Percentiles rank a stretch among this genome's conserved stretches.
Evolutionary conservation across 371 early-diverging fungal species (phyloP).

Genomic region (Parasitella parasitica): DNA sequence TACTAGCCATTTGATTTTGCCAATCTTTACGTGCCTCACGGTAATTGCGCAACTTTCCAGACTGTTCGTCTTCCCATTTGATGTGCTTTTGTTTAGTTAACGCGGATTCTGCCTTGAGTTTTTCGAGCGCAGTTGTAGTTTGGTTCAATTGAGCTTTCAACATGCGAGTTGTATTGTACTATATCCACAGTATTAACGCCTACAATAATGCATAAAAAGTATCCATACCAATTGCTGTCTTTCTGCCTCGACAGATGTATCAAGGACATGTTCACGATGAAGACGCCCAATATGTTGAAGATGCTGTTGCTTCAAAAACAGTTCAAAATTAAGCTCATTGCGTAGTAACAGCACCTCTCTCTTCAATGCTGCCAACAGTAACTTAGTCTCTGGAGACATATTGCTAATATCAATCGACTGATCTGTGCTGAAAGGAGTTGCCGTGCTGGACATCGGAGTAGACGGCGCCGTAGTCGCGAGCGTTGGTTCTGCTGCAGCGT

Average conservation of each 20-base stretch:
- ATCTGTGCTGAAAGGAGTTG: not conserved
- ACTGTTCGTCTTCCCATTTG: constrained; percentile 67
- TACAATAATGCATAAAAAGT: not conserved
- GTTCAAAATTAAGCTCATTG: constrained; percentile 67
- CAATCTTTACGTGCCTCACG: constrained; percentile 59
- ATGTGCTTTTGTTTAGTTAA: constrained; percentile 59
- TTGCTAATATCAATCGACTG: not conserved
- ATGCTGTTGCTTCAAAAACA: constrained; percentile 68
- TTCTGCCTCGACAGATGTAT: constrained; percentile 65
- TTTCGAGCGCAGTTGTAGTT: constrained; percentile 48
- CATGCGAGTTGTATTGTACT: constrained; percentile 61
- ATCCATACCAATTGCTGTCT: constrained; percentile 52
- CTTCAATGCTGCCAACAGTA: constrained; percentile 49
- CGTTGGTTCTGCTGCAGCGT: constrained; percentile 29
- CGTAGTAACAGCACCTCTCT: constrained; percentile 58
- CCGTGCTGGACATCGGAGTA: constrained; percentile 5
- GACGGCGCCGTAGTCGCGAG: constrained; percentile 10
- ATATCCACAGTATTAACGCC: not conserved
- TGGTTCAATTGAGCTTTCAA: constrained; percentile 57
- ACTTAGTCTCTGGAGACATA: constrained; percentile 31
- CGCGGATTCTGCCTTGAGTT: constrained; percentile 56
- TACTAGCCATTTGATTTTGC: constrained; percentile 48
- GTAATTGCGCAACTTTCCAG: constrained; percentile 53
- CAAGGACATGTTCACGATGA: constrained; percentile 63
- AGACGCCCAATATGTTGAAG: constrained; percentile 66